These are phyloP conservation scores for Antitrichia curtipendula DNA, from an alignment of 225 moss, liverwort and hornwort genomes.

Conservation along the genomic window DNA sequence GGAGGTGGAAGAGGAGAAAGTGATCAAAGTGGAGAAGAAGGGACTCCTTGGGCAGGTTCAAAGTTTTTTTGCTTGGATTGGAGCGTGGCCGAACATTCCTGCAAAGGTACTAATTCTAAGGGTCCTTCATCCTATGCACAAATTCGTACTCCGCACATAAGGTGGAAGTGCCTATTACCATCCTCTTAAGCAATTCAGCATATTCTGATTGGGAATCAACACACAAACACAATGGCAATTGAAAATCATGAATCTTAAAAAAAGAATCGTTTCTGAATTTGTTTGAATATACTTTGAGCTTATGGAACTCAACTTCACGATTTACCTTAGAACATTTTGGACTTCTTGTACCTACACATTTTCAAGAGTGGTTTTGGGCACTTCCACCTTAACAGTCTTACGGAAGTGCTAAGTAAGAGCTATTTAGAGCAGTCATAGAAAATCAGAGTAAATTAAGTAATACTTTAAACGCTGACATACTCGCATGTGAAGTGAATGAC, in stretches of 20 bases:
- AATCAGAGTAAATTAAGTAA: not conserved
- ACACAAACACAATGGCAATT: not conserved
- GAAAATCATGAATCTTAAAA: not conserved
- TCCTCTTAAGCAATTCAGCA: not conserved
- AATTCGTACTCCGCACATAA: not conserved
- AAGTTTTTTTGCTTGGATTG: constrained; percentile 30
- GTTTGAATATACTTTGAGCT: not conserved
- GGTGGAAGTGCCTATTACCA: not conserved
- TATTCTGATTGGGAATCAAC: not conserved
- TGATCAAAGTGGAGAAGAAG: constrained; percentile 43
- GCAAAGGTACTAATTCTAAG: constrained; percentile 1
- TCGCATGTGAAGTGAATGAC: not conserved
- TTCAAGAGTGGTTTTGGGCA: not conserved
- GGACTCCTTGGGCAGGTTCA: constrained; percentile 19
- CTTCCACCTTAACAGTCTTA: not conserved
- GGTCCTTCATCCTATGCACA: not conserved
- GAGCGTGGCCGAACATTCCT: constrained; percentile 38
- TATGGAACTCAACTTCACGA: not conserved
- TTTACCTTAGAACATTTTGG: not conserved
- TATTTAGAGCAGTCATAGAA: not conserved
- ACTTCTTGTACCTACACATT: not conserved
- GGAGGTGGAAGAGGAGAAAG: constrained; percentile 8
- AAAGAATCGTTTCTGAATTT: not conserved
- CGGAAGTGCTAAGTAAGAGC: not conserved
- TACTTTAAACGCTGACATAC: not conserved